These are phyloP conservation scores for Thalia dealbata DNA, from an alignment of 176 grass and related monocot species.

Conservation along the genomic window DNA sequence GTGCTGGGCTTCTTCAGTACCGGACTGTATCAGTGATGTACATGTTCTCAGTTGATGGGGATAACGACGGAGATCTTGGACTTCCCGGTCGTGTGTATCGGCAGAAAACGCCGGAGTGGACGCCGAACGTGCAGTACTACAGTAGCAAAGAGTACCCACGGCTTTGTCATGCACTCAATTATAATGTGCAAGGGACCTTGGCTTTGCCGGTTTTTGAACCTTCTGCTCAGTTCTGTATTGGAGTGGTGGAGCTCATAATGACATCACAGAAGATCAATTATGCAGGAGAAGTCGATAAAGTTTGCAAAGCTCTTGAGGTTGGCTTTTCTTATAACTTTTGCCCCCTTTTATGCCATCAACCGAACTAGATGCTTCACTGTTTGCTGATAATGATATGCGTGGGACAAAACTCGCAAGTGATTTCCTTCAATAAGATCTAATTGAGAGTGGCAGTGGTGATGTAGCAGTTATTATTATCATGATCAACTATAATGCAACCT, in stretches of 20 bases:
- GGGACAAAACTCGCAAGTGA: too few species aligned
- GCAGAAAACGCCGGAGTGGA: constrained; percentile 93
- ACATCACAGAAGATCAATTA: constrained; percentile 95
- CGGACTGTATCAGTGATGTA: constrained; percentile 82
- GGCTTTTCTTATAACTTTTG: not conserved
- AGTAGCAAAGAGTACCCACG: constrained; percentile 71
- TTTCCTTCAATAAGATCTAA: too few species aligned
- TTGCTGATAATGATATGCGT: too few species aligned
- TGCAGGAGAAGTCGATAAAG: constrained; percentile 74
- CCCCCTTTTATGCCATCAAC: not conserved
- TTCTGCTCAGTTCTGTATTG: constrained; percentile 58
- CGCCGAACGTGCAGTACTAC: constrained; percentile 93
- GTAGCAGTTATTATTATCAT: not conserved
- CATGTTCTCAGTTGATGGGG: constrained; percentile 79
- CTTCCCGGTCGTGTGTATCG: constrained; percentile 85
- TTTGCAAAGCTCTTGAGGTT: constrained; percentile 99
- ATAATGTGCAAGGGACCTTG: constrained; percentile 81
- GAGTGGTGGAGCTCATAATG: constrained; percentile 95
- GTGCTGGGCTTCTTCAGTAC: constrained; percentile 71
- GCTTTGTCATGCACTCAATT: constrained; percentile 75
- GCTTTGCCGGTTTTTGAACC: constrained; percentile 94
- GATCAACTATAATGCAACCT: not conserved
- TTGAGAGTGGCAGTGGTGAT: not conserved
- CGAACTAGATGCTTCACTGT: too few species aligned
- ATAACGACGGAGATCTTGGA: constrained; percentile 54